Evolutionary conservation across 495 filamentous ascomycete genomes (phyloP).

Genomic region (Parmelia sp.): DNA sequence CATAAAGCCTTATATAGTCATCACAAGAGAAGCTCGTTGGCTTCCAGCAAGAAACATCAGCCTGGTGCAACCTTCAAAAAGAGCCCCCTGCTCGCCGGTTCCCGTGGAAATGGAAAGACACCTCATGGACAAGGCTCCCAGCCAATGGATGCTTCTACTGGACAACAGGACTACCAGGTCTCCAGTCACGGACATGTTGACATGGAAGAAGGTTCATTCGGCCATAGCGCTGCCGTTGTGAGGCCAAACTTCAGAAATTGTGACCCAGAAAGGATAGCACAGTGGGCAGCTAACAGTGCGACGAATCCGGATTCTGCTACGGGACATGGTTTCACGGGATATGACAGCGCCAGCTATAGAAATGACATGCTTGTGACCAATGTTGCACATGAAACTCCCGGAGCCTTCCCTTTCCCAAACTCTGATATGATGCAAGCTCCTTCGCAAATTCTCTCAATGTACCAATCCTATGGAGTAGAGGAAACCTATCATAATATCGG

Average conservation of each 20-base stretch:
- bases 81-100: constrained; percentile 18
- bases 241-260: constrained; percentile 14
- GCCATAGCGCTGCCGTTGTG: constrained; percentile 9
- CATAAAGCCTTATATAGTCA: constrained; percentile 8
- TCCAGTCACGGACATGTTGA: neutral
- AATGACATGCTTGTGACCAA: constrained; percentile 9
- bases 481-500: constrained; percentile 10
- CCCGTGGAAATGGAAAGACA: constrained; percentile 3
- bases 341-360: constrained; percentile 8
- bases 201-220: constrained; percentile 9
- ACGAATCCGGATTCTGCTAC: constrained; percentile 10
- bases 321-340: constrained; percentile 7
- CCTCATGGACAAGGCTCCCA: constrained; percentile 13
- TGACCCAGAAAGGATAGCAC: constrained; percentile 14
- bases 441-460: constrained; percentile 10
- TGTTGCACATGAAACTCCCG: constrained; percentile 6
- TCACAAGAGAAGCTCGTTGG: constrained; percentile 10
- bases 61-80: constrained; percentile 16
- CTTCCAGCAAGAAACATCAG: constrained; percentile 15
- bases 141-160: constrained; percentile 8
- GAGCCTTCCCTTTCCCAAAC: constrained; percentile 19
- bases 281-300: constrained; percentile 24
- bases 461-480: constrained; percentile 20
- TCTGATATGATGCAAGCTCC: constrained; percentile 21
- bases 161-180: constrained; percentile 13